These are phyloP conservation scores for Fonsecaea pugnacius DNA, from an alignment of 2,329 filamentous ascomycete species.

Conservation along the genomic window DNA sequence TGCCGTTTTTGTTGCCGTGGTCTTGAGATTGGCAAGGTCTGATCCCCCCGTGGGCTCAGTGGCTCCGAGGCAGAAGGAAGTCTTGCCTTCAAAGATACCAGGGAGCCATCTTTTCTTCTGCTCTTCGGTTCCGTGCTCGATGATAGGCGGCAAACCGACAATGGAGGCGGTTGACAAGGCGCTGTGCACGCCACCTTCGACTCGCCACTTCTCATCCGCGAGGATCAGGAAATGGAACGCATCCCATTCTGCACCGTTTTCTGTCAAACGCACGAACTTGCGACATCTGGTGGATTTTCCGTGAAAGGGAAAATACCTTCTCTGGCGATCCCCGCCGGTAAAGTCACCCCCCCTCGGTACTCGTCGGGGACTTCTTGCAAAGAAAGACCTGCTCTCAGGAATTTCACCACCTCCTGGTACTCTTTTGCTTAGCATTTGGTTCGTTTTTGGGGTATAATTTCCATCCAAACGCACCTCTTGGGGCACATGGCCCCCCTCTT, in stretches of 20 bases:
- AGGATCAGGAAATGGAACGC: constrained; percentile 7
- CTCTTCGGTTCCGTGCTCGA: background rate
- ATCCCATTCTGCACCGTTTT: too few species aligned
- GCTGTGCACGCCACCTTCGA: background rate
- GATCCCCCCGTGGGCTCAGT: constrained; percentile 51
- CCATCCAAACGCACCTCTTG: too few species aligned
- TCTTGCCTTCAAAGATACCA: background rate
- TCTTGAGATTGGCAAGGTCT: constrained; percentile 64
- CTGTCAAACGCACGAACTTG: too few species aligned
- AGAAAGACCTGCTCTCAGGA: too few species aligned
- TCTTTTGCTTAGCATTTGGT: too few species aligned
- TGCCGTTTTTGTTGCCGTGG: constrained; percentile 37
- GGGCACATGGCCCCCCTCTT: background rate
- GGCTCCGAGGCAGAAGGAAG: background rate
- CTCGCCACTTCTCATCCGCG: background rate
- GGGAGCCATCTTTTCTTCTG: background rate
- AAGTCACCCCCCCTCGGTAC: too few species aligned
- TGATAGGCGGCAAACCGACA: background rate
- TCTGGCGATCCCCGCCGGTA: too few species aligned
- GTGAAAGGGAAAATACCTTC: too few species aligned
- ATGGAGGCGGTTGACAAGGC: background rate
- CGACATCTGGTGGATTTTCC: too few species aligned
- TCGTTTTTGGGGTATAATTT: too few species aligned
- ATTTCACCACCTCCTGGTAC: too few species aligned
- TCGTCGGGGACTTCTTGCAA: too few species aligned